phyloP scores from a whole-genome alignment of 345 rosid genomes.

The Pistacia atlantica region DNA sequence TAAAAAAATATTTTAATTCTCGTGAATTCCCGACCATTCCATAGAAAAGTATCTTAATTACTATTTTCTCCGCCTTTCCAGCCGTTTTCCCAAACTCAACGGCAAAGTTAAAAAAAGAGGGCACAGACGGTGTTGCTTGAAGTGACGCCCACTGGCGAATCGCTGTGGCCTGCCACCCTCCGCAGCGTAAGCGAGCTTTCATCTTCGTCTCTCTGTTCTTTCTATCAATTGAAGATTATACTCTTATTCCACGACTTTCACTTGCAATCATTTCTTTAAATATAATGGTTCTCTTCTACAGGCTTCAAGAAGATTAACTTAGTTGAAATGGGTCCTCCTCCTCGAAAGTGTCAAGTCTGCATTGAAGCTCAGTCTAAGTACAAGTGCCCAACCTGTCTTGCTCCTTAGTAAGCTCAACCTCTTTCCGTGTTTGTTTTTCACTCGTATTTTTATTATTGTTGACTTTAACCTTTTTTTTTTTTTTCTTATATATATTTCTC shows the following conservation, averaged over 20 bases:
- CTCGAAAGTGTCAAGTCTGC: conserved; percentile 59
- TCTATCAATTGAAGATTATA: no score
- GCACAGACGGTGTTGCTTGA: no score
- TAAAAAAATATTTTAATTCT: no score
- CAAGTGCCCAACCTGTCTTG: conserved; percentile 80
- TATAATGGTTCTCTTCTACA: neutral
- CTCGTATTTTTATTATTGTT: neutral
- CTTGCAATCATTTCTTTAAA: no score
- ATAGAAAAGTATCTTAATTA: no score
- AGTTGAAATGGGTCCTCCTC: conserved; percentile 32
- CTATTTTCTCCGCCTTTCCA: no score
- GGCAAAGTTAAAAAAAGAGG: no score
- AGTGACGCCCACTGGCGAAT: no score
- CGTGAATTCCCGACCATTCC: no score
- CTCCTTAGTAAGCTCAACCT: conserved; percentile 61
- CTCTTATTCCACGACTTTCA: no score
- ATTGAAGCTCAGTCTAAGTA: conserved; percentile 61
- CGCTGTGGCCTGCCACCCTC: no score
- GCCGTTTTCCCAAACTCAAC: no score
- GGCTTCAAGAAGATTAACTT: neutral
- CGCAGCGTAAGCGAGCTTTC: neutral
- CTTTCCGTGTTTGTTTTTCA: neutral
- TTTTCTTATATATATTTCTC: neutral
- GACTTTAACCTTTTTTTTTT: neutral
- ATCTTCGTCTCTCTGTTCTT: neutral